Base-by-base conservation (phyloP, 495 filamentous ascomycete species). In the Neurospora intermedia region DNA sequence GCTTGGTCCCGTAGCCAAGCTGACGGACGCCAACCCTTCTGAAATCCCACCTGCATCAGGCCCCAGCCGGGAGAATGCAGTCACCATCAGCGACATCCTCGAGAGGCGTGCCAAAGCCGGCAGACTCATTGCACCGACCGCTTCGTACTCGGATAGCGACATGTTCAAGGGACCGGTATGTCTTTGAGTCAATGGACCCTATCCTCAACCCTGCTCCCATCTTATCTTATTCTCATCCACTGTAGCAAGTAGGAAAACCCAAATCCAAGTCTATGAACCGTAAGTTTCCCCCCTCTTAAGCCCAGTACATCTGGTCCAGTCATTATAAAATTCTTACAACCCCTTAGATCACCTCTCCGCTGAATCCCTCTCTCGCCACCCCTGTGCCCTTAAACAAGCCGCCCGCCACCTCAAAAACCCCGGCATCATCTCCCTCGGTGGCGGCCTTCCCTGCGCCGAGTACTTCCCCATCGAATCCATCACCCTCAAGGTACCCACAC, bases 201-300 rank as follows among this genome's bases (percentile, higher is more conserved):
- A 38, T 4, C 35, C 35, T 38, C 2, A 38, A 6, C 35, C 35
- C 35, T 38, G 35, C 35, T 38, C 35, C 35, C 2, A 38, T 38
- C 35, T 38, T 38, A 38, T 38, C 35, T 4, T 4, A 38, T 23
- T 45, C 6, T 38, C 18, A n/a, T n/a, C 18, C 11, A 16, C 6
- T 27, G 31, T 74, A 88, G 82, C 72, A 80, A 59, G 73, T 71
- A 38, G 87, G 89, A 62, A 96, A 94, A 80, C 92, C 92, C 0
- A 89, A 89, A 78, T 91, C 95, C 2, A 94, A 91, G 82, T 83
- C 91, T 76, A 97, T 92, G 90, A 92, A 97, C 79, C 88, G 93
- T 95, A 83, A 86, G 91, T 89, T 88, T 31, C 27, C 70, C 35
- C 10, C 11, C 16, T 1, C 40, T 69, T 71, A 62, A 39, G 11